Conservation (phyloP, 2,329 filamentous ascomycete genomes). For the Tolypocladium paradoxum region DNA sequence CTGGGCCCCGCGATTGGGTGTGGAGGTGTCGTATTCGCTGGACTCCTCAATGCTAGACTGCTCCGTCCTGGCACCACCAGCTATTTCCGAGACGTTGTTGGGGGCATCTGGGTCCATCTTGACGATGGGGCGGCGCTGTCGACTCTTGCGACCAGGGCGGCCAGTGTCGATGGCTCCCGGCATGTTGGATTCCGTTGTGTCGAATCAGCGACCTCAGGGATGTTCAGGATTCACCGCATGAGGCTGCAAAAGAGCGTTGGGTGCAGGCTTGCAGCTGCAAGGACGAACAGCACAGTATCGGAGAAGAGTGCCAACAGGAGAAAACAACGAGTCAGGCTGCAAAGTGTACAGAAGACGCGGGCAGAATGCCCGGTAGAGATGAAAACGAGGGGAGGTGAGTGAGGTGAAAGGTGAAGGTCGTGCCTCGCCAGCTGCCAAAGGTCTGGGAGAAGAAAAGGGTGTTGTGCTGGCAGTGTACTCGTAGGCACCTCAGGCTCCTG, state of each 20-base stretch:
- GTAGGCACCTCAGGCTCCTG: background rate
- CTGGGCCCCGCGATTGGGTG: constrained; percentile 7
- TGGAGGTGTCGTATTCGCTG: constrained; percentile 9
- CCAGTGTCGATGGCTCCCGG: background rate
- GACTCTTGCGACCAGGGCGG: background rate
- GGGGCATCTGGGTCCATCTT: constrained; percentile 16
- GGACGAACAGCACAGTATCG: background rate
- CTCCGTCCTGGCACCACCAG: background rate
- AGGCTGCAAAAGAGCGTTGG: too few species aligned
- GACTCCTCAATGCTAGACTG: constrained; percentile 7
- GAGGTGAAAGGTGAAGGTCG: background rate
- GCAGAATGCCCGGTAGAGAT: background rate
- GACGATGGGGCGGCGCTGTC: constrained; percentile 4
- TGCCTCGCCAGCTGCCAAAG: background rate
- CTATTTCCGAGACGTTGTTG: background rate
- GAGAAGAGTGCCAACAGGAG: background rate
- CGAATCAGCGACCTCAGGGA: too few species aligned
- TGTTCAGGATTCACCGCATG: background rate
- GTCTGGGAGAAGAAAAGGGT: background rate
- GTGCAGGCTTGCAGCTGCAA: background rate
- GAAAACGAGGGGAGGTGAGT: background rate
- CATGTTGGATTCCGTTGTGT: too few species aligned
- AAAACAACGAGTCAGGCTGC: background rate
- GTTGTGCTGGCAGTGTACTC: too few species aligned
- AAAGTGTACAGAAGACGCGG: background rate